A percentile compares a stretch with the other conserved stretches of the same genome.
These are phyloP conservation scores for Forsythia suspensa DNA, from an alignment of 257 asterid species.

Conservation along the genomic window DNA sequence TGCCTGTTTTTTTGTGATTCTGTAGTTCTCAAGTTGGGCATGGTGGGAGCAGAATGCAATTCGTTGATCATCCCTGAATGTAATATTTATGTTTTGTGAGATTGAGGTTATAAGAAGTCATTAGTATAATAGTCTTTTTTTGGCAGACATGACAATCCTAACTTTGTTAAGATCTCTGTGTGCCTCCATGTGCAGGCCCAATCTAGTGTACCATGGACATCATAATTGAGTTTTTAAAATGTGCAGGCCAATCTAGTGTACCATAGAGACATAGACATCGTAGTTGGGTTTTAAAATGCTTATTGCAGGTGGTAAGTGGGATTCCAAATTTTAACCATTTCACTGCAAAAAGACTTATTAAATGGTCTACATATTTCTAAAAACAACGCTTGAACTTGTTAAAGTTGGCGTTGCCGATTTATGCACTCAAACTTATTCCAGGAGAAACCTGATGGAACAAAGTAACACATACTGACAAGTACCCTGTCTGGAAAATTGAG, in stretches of 20 bases:
- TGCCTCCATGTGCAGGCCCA: not conserved
- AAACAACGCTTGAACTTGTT: not conserved
- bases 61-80: not conserved
- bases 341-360: not conserved
- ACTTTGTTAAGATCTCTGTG: not conserved
- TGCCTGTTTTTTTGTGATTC: not conserved
- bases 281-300: slow-evolving; percentile 2
- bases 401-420: slow-evolving; percentile 7
- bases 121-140: not conserved
- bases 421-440: not conserved
- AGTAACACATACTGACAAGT: not conserved
- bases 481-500: not conserved
- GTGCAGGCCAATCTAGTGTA: no score
- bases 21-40: not conserved
- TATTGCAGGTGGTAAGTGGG: not conserved
- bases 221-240: no score
- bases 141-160: not conserved
- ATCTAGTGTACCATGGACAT: not conserved
- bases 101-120: not conserved
- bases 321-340: not conserved
- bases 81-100: not conserved
- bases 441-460: not conserved
- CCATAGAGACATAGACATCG: not conserved
- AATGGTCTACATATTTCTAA: not conserved
- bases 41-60: not conserved